Conservation (phyloP, 148 eudicot genomes). For the Amaranthus palmeri region DNA sequence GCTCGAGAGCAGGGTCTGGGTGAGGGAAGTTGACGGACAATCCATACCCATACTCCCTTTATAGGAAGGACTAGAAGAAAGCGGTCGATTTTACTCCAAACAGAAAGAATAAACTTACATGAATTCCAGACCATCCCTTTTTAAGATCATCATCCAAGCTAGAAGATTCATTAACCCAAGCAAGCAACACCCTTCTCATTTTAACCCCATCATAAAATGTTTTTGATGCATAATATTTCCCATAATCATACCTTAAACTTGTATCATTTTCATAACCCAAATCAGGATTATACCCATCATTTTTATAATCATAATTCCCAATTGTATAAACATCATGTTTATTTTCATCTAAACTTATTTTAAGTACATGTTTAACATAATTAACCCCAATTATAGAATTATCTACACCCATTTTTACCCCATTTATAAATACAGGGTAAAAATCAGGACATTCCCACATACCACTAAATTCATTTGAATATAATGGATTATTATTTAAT, state of each 20-base stretch:
- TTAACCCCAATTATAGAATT: slow-evolving; percentile 27
- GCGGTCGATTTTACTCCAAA: too few species aligned
- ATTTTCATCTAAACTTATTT: slow-evolving; percentile 37
- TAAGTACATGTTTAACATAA: slow-evolving; percentile 42
- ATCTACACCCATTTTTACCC: slow-evolving; percentile 25
- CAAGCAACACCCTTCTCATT: slow-evolving; percentile 48
- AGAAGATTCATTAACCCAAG: slow-evolving; percentile 50
- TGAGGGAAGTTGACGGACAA: too few species aligned
- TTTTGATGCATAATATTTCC: slow-evolving; percentile 62
- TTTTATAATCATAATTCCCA: slow-evolving; percentile 37
- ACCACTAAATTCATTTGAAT: slow-evolving; percentile 26
- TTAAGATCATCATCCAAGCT: slow-evolving; percentile 9
- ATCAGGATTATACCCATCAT: slow-evolving; percentile 37
- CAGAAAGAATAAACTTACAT: slow-evolving; percentile 25
- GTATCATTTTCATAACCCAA: slow-evolving; percentile 23
- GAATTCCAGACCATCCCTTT: slow-evolving; percentile 74
- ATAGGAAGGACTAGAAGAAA: too few species aligned
- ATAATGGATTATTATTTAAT: slow-evolving; percentile 34
- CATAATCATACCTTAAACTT: slow-evolving; percentile 54
- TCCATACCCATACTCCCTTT: too few species aligned
- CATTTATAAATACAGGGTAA: slow-evolving; percentile 28
- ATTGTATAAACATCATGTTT: slow-evolving; percentile 44
- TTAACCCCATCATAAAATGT: slow-evolving; percentile 44
- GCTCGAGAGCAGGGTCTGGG: too few species aligned
- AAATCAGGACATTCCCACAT: slow-evolving; percentile 88